Conservation (phyloP, 129 eudicot genomes). For the Chrysanthemum seticuspe region DNA sequence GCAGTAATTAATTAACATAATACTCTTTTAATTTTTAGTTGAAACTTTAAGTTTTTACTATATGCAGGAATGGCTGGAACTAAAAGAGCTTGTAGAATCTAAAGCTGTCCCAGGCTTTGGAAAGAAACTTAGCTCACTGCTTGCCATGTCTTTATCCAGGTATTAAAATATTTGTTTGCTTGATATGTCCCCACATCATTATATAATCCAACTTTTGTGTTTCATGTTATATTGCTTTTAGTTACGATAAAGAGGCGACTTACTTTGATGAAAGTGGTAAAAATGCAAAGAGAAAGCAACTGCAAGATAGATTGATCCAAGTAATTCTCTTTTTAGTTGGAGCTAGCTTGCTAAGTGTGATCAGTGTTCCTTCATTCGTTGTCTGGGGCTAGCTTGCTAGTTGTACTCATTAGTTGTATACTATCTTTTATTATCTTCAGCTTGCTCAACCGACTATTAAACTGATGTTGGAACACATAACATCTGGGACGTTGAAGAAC, state of each 20-base stretch:
- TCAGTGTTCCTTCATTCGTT: not conserved
- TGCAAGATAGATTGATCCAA: conserved; percentile 4
- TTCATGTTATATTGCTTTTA: not conserved
- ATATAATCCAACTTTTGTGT: not conserved
- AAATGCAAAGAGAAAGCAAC: conserved; percentile 3
- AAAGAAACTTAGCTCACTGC: conserved; percentile 2
- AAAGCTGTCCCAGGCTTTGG: not conserved
- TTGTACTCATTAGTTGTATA: not conserved
- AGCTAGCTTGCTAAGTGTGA: not conserved
- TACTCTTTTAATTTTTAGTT: too few relatives aligned
- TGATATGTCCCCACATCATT: not conserved
- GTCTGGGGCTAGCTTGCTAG: not conserved
- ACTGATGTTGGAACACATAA: conserved; percentile 64
- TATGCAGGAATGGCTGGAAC: not conserved
- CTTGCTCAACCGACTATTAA: conserved; percentile 73
- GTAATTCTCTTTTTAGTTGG: not conserved
- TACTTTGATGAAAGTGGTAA: not conserved
- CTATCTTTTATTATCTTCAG: conserved; percentile 30
- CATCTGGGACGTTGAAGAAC: conserved; percentile 57
- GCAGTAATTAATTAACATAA: not conserved
- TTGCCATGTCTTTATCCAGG: not conserved
- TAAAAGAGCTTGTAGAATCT: not conserved
- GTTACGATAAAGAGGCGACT: conserved; percentile 1
- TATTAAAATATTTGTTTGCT: not conserved
- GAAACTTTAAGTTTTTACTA: not conserved